These are phyloP conservation scores for Aureobasidium sp. DNA, from an alignment of 2,329 filamentous ascomycete genomes.

Conservation along the genomic window DNA sequence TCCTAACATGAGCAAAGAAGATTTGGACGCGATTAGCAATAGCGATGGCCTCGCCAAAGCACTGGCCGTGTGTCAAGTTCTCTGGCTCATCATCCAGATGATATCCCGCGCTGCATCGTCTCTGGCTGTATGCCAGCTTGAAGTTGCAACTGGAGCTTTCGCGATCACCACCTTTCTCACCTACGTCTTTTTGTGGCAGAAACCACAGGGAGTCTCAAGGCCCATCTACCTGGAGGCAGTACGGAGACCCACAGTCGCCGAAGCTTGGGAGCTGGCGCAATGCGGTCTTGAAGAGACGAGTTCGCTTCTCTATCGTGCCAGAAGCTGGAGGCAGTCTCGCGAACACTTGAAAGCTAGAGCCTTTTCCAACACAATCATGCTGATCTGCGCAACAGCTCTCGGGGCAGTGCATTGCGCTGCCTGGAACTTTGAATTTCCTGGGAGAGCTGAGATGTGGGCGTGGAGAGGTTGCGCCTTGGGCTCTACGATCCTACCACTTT, in stretches of 20 bases:
- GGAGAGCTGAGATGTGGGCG: background rate
- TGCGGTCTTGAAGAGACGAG: conserved; percentile 1
- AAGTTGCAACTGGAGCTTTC: background rate
- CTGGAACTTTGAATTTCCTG: background rate
- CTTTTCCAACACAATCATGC: background rate
- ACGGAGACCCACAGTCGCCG: background rate
- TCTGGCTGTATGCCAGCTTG: background rate
- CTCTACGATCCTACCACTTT: background rate
- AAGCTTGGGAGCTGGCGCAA: background rate
- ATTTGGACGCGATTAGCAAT: conserved; percentile 1
- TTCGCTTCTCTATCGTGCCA: background rate
- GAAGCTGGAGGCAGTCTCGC: background rate
- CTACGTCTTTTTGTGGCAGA: conserved; percentile 1
- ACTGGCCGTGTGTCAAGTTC: conserved; percentile 5
- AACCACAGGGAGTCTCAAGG: background rate
- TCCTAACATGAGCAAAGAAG: conserved; percentile 7
- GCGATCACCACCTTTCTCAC: background rate
- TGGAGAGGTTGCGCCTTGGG: background rate
- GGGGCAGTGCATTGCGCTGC: background rate
- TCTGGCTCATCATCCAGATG: conserved; percentile 10
- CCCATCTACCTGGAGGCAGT: background rate
- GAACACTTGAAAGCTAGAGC: background rate
- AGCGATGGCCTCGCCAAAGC: conserved; percentile 8
- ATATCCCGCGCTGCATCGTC: background rate
- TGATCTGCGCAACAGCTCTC: background rate